Evolutionary conservation across 192 early-diverging fungal genomes (phyloP).

Genomic region (Pecoramyces ruminantium): DNA sequence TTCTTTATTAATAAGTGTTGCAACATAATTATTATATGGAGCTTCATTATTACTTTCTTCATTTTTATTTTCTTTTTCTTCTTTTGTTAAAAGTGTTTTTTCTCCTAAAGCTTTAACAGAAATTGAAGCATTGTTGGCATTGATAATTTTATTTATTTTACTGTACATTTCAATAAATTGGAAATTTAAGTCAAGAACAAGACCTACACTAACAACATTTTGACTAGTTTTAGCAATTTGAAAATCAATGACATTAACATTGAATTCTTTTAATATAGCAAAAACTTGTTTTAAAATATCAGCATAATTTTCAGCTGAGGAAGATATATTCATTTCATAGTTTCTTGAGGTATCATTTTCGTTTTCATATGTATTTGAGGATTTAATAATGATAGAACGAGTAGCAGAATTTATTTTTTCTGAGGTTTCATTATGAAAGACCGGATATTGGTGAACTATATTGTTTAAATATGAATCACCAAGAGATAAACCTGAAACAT

Average conservation of each 20-base stretch:
- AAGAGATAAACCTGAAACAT: background rate
- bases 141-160: background rate
- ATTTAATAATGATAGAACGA: background rate
- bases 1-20: background rate
- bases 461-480: background rate
- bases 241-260: background rate
- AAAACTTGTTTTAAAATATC: background rate
- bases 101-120: background rate
- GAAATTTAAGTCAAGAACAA: background rate
- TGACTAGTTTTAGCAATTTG: background rate
- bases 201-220: background rate
- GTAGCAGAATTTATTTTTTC: background rate
- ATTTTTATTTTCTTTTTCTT: background rate
- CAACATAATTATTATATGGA: background rate
- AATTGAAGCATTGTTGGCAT: background rate
- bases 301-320: background rate
- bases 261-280: background rate
- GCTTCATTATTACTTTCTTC: background rate
- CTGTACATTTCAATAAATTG: background rate
- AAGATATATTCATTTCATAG: background rate
- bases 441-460: background rate
- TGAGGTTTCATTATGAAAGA: background rate
- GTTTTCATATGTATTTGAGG: background rate
- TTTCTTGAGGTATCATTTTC: background rate
- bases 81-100: background rate